These are phyloP conservation scores for Fabrea salina DNA, from an alignment of 169 alveolate genomes.

Conservation along the genomic window DNA sequence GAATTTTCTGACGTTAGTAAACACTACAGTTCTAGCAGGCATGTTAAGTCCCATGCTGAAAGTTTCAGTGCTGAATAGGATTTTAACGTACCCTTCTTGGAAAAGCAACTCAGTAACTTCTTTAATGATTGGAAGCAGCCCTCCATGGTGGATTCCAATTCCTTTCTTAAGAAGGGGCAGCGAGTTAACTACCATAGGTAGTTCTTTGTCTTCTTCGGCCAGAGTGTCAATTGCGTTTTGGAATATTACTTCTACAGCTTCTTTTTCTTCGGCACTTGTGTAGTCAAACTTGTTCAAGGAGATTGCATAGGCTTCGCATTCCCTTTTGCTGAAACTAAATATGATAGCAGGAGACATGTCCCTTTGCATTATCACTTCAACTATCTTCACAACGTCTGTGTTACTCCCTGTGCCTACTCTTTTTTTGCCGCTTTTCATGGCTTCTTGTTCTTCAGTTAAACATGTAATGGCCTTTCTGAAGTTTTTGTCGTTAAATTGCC, in stretches of 20 bases:
- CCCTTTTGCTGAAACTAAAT: constrained; percentile 96
- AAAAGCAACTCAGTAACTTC: constrained; percentile 96
- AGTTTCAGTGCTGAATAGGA: constrained; percentile 96
- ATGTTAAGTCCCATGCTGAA: constrained; percentile 98
- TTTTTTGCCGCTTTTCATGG: constrained; percentile 50
- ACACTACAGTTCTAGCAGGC: constrained; percentile 99
- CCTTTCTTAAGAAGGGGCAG: constrained; percentile 92
- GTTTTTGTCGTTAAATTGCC: constrained; percentile 73
- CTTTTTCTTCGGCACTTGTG: constrained; percentile 85
- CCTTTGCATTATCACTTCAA: constrained; percentile 90
- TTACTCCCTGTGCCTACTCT: constrained; percentile 48
- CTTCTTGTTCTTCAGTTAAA: constrained; percentile 73
- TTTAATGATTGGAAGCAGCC: constrained; percentile 95
- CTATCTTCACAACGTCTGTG: constrained; percentile 76
- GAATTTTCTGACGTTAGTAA: constrained; percentile 93
- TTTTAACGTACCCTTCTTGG: constrained; percentile 93
- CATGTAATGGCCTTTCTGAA: constrained; percentile 81
- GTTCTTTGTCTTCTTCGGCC: constrained; percentile 93
- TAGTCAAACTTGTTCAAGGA: constrained; percentile 82
- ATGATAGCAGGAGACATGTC: constrained; percentile 94
- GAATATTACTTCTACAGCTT: constrained; percentile 89
- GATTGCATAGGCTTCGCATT: constrained; percentile 95
- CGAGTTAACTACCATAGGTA: constrained; percentile 92
- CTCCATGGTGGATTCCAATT: constrained; percentile 98
- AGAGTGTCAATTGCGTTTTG: constrained; percentile 95